A percentile compares a stretch with the other conserved stretches of the same genome.
These are phyloP conservation scores for Nemania sp. DNA, from an alignment of 2,329 filamentous ascomycete genomes.

Conservation along the genomic window DNA sequence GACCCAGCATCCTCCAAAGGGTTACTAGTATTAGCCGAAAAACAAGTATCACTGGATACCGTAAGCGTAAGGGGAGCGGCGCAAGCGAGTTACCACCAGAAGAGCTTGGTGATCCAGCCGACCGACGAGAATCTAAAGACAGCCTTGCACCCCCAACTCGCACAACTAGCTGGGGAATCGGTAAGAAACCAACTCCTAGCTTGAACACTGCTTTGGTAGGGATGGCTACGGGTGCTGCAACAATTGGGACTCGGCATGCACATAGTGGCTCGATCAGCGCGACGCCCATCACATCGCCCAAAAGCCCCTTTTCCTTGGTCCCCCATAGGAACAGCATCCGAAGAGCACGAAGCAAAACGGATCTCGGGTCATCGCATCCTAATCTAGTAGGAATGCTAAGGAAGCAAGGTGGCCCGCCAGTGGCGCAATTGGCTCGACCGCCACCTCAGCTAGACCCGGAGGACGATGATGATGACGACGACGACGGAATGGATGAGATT, in stretches of 20 bases:
- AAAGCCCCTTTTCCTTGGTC: slow-evolving; percentile 61
- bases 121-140: slow-evolving; percentile 58
- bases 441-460: slow-evolving; percentile 61
- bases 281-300: slow-evolving; percentile 65
- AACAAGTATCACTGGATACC: slow-evolving; percentile 58
- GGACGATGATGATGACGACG: slow-evolving; percentile 72
- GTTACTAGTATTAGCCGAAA: slow-evolving; percentile 64
- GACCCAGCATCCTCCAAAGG: slow-evolving; percentile 66
- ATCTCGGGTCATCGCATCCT: slow-evolving; percentile 58
- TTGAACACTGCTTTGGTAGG: slow-evolving; percentile 70
- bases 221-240: slow-evolving; percentile 66
- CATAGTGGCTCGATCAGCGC: slow-evolving; percentile 71
- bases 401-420: slow-evolving; percentile 65
- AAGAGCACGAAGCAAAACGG: slow-evolving; percentile 68
- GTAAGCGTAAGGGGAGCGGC: slow-evolving; percentile 62
- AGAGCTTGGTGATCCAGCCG: slow-evolving; percentile 42
- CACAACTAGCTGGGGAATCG: slow-evolving; percentile 61
- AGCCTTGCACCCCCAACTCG: slow-evolving; percentile 65
- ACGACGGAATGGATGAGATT: slow-evolving; percentile 66
- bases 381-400: slow-evolving; percentile 65
- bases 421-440: slow-evolving; percentile 60
- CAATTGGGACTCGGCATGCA: slow-evolving; percentile 68
- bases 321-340: slow-evolving; percentile 58
- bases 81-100: slow-evolving; percentile 53
- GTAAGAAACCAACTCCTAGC: slow-evolving; percentile 65